These are phyloP conservation scores for Cercis canadensis DNA, from an alignment of 306 rosid genomes.

Conservation along the genomic window DNA sequence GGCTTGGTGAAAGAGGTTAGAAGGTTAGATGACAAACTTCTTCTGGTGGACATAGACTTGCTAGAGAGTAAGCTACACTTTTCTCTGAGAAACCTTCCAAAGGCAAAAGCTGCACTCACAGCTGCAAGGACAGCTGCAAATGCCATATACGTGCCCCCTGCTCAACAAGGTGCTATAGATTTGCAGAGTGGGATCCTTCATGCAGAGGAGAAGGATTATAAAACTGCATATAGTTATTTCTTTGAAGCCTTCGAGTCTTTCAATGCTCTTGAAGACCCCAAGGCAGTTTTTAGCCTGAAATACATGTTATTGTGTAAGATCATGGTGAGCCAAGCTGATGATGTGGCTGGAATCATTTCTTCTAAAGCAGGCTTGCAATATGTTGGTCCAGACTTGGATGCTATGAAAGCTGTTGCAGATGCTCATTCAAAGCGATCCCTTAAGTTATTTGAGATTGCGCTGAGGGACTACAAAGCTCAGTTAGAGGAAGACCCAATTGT, in stretches of 20 bases:
- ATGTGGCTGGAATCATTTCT: conserved; percentile 80
- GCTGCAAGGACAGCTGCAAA: conserved; percentile 98
- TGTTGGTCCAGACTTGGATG: conserved; percentile 91
- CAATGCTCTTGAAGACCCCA: conserved; percentile 88
- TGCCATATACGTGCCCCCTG: conserved; percentile 94
- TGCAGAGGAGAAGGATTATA: conserved; percentile 94
- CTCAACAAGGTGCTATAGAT: conserved; percentile 93
- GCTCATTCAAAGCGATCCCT: conserved; percentile 92
- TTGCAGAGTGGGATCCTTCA: conserved; percentile 96
- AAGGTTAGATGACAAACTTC: conserved; percentile 94
- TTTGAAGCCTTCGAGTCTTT: conserved; percentile 96
- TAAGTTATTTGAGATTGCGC: conserved; percentile 80
- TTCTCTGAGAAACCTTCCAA: conserved; percentile 91
- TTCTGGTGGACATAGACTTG: conserved; percentile 93
- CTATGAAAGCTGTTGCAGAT: conserved; percentile 97
- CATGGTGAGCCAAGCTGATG: conserved; percentile 95
- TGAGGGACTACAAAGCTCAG: conserved; percentile 79
- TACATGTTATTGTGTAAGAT: conserved; percentile 91
- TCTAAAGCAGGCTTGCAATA: conserved; percentile 90
- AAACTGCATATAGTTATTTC: conserved; percentile 90
- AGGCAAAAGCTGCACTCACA: conserved; percentile 94
- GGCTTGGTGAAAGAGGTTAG: conserved; percentile 93
- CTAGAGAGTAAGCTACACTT: conserved; percentile 94
- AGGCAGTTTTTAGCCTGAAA: conserved; percentile 92
- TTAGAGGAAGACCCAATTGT: conserved; percentile 96